Conservation (phyloP, 2,329 filamentous ascomycete species). For the Pseudocercospora eumusae region DNA sequence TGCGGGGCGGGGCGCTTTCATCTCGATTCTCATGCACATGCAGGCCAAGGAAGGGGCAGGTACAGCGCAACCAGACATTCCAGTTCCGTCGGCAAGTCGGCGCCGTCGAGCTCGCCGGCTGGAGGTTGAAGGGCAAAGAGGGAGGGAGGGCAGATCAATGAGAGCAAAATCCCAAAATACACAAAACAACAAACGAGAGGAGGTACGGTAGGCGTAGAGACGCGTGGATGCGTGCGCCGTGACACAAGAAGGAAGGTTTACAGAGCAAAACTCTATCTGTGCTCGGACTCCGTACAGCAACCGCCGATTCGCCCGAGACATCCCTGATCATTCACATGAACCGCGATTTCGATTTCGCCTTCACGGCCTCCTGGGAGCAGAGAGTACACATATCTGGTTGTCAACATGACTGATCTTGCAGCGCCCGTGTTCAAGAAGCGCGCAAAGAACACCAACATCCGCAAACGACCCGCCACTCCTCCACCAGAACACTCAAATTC, state of each 20-base stretch:
- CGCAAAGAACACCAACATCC: conserved; percentile 70
- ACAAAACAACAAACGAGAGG: conserved; percentile 1
- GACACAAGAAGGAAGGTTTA: background rate
- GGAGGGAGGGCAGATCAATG: background rate
- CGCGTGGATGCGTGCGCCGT: background rate
- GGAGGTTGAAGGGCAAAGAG: too few relatives aligned
- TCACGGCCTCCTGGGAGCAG: too few relatives aligned
- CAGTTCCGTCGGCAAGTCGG: background rate
- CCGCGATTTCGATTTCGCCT: background rate
- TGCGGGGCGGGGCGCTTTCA: background rate
- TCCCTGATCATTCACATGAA: background rate
- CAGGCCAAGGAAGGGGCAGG: background rate
- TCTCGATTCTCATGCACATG: background rate
- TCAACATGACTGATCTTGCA: conserved; percentile 41
- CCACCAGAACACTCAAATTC: conserved; percentile 62
- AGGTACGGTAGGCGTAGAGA: background rate
- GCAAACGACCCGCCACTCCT: conserved; percentile 79
- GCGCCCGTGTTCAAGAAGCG: conserved; percentile 81
- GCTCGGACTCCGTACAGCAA: background rate
- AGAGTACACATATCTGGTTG: background rate
- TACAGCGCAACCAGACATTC: conserved; percentile 4
- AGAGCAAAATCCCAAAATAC: background rate
- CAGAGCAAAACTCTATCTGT: background rate
- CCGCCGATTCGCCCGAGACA: background rate
- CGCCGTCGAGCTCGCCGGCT: background rate